Evolutionary conservation across 768 basidiomycete genomes (phyloP), one percentile per base, ranked within the genome.

Genomic region (Nidularia pulvinata): DNA sequence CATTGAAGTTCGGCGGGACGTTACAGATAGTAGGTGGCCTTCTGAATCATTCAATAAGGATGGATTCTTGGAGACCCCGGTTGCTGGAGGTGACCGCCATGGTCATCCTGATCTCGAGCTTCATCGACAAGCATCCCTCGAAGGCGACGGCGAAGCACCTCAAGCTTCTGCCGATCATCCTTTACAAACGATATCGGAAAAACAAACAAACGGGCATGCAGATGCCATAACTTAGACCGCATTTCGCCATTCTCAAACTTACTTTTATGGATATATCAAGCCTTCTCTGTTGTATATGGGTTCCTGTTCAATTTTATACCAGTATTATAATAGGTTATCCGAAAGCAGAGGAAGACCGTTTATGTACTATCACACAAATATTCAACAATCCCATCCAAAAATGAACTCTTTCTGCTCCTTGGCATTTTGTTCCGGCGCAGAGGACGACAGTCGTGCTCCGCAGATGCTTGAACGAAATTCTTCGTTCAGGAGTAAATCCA

Each of bases 301-400:
- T 19, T 19, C 19, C 19, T 19, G 19, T 19, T 19, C 19, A 19
- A 19, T 19, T 19, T 19, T 19, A 19, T 19, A 19, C 19, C 19
- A 19, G 19, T 19, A 19, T 19, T 19, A 19, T 19, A 19, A 19
- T 19, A 19, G 19, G 19, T 19, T 19, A 19, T 19, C 19, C 19
- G 19, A 19, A 19, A 19, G 19, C 19, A 19, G 19, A 19, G 19
- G 19, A 19, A 39, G 10, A 39, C 37, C 16, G 10, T 39, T 16
- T 16, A 39, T 39, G 37, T 39, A 39, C 37, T 39, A 47, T 51
- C 59, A 53, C 44, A 55, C 43, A 46, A 54, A 51, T 43, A 45
- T 58, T 79, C 62, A 88, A 61, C 90, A 92, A 61, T 91, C 90
- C 87, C 88, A 91, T 39, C 88, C 88, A 49, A 80, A 73, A n/a